phyloP scores from a whole-genome alignment of 768 basidiomycete genomes.

The Imleria badia region DNA sequence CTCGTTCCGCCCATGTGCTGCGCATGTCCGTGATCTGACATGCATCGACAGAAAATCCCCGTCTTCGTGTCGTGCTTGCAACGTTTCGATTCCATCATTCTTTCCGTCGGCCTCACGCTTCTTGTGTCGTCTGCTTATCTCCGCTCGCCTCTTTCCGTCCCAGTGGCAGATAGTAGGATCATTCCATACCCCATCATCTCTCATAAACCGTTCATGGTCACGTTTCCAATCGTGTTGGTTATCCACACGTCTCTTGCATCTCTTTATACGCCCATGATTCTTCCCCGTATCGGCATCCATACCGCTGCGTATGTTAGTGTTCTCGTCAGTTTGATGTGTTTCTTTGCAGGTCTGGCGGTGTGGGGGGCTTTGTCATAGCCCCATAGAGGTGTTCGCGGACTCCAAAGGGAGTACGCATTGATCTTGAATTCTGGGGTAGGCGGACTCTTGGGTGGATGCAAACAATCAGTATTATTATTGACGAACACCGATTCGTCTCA shows the following conservation, averaged over 20 bases:
- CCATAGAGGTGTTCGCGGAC: not conserved
- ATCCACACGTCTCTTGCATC: conserved; percentile 57
- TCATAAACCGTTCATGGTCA: conserved; percentile 39
- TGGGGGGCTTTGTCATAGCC: conserved; percentile 64
- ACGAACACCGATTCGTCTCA: not conserved
- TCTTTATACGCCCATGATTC: conserved; percentile 63
- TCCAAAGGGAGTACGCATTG: not conserved
- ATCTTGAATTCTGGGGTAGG: not conserved
- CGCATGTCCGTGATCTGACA: conserved; percentile 2
- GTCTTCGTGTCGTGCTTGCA: conserved; percentile 78
- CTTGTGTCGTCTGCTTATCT: conserved; percentile 59
- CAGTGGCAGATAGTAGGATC: conserved; percentile 15
- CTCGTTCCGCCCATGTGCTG: not conserved
- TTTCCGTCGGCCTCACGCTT: conserved; percentile 62
- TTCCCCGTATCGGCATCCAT: conserved; percentile 75
- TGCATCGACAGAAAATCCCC: conserved; percentile 58
- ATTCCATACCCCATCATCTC: conserved; percentile 21
- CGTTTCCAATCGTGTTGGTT: conserved; percentile 43
- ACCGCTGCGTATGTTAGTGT: conserved; percentile 70
- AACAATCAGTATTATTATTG: not conserved
- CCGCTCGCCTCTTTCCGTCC: conserved; percentile 46
- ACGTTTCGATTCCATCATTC: conserved; percentile 69
- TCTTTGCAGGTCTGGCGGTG: conserved; percentile 70
- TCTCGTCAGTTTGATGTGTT: conserved; percentile 62
- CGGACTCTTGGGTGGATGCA: not conserved